Percentiles rank a stretch among this genome's conserved stretches.
Conservation (phyloP, 169 alveolate genomes). For the Cryptosporidium muris region DNA sequence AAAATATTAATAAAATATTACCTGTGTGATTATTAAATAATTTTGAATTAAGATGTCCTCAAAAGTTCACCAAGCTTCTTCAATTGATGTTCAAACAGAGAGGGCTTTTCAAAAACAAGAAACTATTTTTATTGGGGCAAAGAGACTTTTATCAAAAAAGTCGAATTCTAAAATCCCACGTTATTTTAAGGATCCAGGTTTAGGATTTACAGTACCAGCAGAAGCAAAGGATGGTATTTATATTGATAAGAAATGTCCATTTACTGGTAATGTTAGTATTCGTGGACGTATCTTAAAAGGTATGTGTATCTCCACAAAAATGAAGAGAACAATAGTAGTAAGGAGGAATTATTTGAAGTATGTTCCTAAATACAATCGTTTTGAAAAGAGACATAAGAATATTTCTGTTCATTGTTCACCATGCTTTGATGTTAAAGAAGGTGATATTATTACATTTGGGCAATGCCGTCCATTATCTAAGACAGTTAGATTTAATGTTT, state of each 20-base stretch:
- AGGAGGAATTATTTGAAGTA: conserved; percentile 98
- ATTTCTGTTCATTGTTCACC: conserved; percentile 94
- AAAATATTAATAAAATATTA: too few relatives aligned
- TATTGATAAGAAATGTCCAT: conserved; percentile 99
- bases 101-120: conserved; percentile 90
- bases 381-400: conserved; percentile 99
- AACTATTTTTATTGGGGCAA: conserved; percentile 85
- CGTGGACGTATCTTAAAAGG: conserved; percentile 98
- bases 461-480: conserved; percentile 99
- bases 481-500: conserved; percentile 98
- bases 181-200: conserved; percentile 95
- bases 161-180: conserved; percentile 85
- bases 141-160: conserved; percentile 84
- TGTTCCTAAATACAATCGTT: conserved; percentile 96
- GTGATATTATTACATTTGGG: conserved; percentile 98
- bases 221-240: conserved; percentile 98
- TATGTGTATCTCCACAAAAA: conserved; percentile 96
- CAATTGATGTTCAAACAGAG: conserved; percentile 80
- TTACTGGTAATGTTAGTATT: conserved; percentile 97
- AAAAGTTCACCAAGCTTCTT: conserved; percentile 71
- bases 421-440: conserved; percentile 96
- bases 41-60: conserved; percentile 40
- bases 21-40: too few relatives aligned
- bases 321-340: conserved; percentile 97
- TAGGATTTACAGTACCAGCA: conserved; percentile 97